Evolutionary conservation across 108 stramenopile genomes (phyloP), one percentile per base, ranked within the genome.

Genomic region (Aurantiochytrium sp.): DNA sequence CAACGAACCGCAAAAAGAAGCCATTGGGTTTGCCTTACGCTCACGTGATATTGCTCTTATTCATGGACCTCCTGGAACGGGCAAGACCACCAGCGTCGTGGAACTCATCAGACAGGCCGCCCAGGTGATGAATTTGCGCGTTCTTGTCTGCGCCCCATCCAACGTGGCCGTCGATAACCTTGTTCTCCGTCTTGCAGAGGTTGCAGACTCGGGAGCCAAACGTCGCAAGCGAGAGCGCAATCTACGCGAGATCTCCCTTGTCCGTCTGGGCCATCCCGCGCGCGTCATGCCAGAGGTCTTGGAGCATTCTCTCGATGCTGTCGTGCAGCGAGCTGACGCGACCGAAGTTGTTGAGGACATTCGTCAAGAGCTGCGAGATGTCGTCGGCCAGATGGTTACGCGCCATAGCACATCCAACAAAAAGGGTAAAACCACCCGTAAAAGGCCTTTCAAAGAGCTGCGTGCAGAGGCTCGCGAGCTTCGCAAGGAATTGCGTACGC

Each of bases 121-220:
- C 4, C 91, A 93, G 49, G 59, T 87, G 5, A 92, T 93, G 60
- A 88, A 92, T 12, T 92, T 94, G 92, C 94, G 94, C 89, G 96
- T 99, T 4, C 93, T 99, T 58, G 98, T 98, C 6, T 95, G 97
- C 28, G 98, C 98, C 60, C 98, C 98, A n/a, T 97, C 97, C 87
- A 99, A 99, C 94, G 97, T 99, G 43, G 98, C 98, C 6, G 98
- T 99, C 5, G 99, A 99, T 90, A 98, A 98, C 91, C 91, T 99
- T 8, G 89, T 98, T 59, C 96, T 97, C 90, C 94, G 97, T 5
- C 92, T 99, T 18, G 69, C 88, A 25, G 45, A n/a, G 4, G 53
- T 19, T 8, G 5, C 64, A 5, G 25, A 53, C 19, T 14, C 51
- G 71, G 58, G 23, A 16, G 43, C 60, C 44, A 88, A 49, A 12